Evolutionary conservation across 148 eudicot species (phyloP).

Genomic region (Camellia lanceoleosa): DNA sequence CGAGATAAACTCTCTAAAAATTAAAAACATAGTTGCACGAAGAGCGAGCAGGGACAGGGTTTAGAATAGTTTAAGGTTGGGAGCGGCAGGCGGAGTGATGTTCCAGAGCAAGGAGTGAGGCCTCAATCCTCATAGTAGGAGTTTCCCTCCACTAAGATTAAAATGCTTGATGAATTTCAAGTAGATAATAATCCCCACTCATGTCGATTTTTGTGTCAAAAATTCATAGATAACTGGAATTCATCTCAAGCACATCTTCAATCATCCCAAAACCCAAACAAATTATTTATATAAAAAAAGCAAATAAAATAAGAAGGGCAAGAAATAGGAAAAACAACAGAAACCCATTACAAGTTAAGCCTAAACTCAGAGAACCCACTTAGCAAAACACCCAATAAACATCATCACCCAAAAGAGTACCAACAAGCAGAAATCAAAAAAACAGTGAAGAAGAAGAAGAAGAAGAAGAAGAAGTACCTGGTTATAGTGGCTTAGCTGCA

Average conservation of each 20-base stretch:
- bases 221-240: neutral
- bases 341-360: neutral
- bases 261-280: neutral
- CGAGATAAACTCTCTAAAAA: neutral
- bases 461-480: slow-evolving; percentile 5
- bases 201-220: neutral
- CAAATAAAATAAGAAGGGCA: neutral
- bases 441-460: neutral
- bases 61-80: too few species aligned
- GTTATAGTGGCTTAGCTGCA: neutral
- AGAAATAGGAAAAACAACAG: neutral
- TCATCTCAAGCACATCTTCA: too few species aligned
- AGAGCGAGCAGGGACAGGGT: too few species aligned
- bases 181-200: neutral
- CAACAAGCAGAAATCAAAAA: neutral
- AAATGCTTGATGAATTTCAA: neutral
- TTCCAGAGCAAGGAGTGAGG: too few species aligned
- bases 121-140: too few species aligned
- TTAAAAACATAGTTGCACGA: too few species aligned
- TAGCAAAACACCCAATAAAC: neutral
- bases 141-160: neutral
- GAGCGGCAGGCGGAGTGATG: too few species aligned
- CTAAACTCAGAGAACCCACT: neutral
- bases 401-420: too few species aligned
- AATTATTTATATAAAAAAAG: neutral